Evolutionary conservation across 257 asterid species (phyloP).

Genomic region (Solanum bulbocastanum): DNA sequence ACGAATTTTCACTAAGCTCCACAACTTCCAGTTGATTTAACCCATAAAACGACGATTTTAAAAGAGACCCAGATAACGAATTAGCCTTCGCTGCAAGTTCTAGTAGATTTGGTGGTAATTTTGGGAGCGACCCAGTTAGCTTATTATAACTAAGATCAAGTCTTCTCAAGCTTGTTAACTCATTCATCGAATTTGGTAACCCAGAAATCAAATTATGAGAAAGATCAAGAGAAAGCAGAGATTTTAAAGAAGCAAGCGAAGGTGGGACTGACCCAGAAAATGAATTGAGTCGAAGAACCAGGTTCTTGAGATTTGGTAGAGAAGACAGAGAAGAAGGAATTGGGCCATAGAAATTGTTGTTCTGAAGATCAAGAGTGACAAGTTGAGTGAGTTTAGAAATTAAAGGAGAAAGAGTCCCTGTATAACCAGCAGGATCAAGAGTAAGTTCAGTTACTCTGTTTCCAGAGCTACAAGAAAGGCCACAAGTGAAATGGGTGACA

Average conservation of each 20-base stretch:
- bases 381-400: constrained; percentile 60
- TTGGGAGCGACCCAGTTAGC: constrained; percentile 57
- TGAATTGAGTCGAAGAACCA: constrained; percentile 64
- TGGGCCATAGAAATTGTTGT: constrained; percentile 56
- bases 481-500: constrained; percentile 72
- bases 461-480: constrained; percentile 45
- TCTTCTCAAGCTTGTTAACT: constrained; percentile 30
- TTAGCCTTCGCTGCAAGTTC: constrained; percentile 62
- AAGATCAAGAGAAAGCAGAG: constrained; percentile 53
- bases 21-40: constrained; percentile 47
- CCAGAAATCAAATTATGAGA: constrained; percentile 56
- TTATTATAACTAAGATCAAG: constrained; percentile 72
- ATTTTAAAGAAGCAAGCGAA: constrained; percentile 29
- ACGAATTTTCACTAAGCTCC: constrained; percentile 58
- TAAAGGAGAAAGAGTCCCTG: constrained; percentile 57
- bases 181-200: constrained; percentile 31
- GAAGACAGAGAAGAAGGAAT: constrained; percentile 46
- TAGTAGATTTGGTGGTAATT: constrained; percentile 56
- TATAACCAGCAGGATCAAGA: constrained; percentile 76
- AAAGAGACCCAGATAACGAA: constrained; percentile 45
- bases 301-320: constrained; percentile 33
- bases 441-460: constrained; percentile 68
- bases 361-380: constrained; percentile 56
- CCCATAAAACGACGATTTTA: constrained; percentile 34
- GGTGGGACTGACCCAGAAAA: constrained; percentile 67